Base-by-base conservation (phyloP, 2,329 filamentous ascomycete species). In the Nemania sp. region DNA sequence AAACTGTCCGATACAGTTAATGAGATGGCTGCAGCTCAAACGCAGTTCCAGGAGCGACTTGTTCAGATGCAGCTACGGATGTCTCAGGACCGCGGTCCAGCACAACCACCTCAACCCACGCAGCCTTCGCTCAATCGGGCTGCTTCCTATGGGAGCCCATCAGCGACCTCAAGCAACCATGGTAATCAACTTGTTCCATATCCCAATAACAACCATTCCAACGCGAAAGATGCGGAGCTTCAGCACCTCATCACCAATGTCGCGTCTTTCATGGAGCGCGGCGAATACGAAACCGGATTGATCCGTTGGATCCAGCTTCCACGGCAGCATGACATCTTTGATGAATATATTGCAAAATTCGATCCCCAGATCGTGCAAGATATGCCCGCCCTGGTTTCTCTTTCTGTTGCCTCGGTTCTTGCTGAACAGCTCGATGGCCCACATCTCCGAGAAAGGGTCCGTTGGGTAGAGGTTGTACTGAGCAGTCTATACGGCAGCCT, bases 1-100 rank as follows among this genome's bases (percentile, higher is more conserved):
- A 83, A 85, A 21, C 80, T 93, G 59, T 84, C 87, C 2, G 85
- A 88, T 64, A 90, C 87, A 46, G 82, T 94, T 21, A 84, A 86
- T 40, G 83, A 83, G 12, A 87, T 94, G 87, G 87, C 87, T 5
- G 77, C 84, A 5, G 83, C 84, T 1, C 90, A 93, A 75, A 77
- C 83, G 3, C 83, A 89, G 57, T 86, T 92, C 66, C 89, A 92
- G 73, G 83, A 83, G 43, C 83, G 84, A 65, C 80, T 88, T 57
- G 74, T 87, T 53, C 86, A 85, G 73, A 77, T 86, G 65, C 83
- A 84, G 66, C 78, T 81, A 48, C 79, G 82, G 64, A 72, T 79
- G 17, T 68, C 77, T 5, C 59, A 77, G 50, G 79, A 84, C 58
- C 76, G 70, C 39, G 64, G 62, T 29, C 63, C 67, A 67, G 65